Base-by-base conservation (phyloP, 768 basidiomycete genomes). In the Lentinula edodes region DNA sequence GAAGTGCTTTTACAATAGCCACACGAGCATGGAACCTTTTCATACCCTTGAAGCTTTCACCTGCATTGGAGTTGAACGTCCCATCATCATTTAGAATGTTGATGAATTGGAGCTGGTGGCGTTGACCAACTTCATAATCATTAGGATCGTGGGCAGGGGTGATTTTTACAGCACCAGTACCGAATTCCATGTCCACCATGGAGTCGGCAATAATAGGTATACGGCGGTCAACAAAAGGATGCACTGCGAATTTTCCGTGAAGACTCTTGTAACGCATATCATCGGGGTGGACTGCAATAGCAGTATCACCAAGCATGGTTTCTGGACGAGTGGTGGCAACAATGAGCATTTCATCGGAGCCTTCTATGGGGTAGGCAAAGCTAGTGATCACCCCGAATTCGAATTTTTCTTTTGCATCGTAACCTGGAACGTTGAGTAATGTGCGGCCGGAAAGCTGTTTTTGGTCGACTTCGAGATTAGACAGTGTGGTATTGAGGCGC, bases 391-490 rank as follows among this genome's bases (percentile, higher is more conserved):
- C 93, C 66, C 97, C 97, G 68, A 99, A 98, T 72, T 98, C 95
- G 68, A 98, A 95, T 66, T 87, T 89, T 72, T 98, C 96, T 70
- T 95, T 96, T n/a, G 78, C 66, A 64, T 95, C 95, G 68, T 99
- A 99, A 0, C 96, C 97, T 2, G 97, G 97, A 2, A 99, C 93
- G 60, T 80, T 88, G 61, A 99, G 76, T 59, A 96, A 68, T 0
- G 95, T 96, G 58, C 90, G 85, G 0, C 96, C 95, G 6, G 80
- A 80, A 16, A 98, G 80, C 66, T 92, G 85, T 68, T 93, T 94
- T 72, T 96, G 93, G 51, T 98, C 96, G 66, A 98, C 95, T 90
- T 98, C 97, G 56, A 99, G 81, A 73, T 98, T 98, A n/a, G 96
- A 98, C 2, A 99, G 78, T 0, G 96, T 96, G 0, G 97, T 99